These are phyloP conservation scores for Ustilago curta DNA, from an alignment of 1,284 basidiomycete genomes.

Conservation along the genomic window DNA sequence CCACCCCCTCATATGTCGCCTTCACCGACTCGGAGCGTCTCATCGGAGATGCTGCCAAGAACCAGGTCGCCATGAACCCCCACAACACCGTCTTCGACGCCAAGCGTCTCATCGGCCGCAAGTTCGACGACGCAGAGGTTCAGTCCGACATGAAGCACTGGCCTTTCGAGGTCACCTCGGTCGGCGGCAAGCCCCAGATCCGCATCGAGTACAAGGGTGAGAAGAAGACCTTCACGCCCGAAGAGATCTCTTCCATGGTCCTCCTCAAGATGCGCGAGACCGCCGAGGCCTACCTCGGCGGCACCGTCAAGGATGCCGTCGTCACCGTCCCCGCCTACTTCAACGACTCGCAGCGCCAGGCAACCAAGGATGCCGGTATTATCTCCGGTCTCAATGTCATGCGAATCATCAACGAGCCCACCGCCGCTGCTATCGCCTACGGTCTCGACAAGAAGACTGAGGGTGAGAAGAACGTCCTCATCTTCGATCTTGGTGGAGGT, in stretches of 20 bases:
- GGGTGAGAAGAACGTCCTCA: constrained; percentile 91
- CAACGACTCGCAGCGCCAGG: constrained; percentile 96
- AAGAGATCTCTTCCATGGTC: constrained; percentile 98
- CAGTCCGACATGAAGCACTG: constrained; percentile 95
- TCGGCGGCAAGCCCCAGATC: constrained; percentile 86
- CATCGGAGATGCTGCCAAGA: constrained; percentile 92
- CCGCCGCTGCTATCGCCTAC: constrained; percentile 93
- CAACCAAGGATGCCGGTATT: constrained; percentile 91
- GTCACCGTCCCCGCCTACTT: constrained; percentile 94
- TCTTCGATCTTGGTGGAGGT: constrained; percentile 98
- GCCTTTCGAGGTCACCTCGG: constrained; percentile 89
- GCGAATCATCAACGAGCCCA: constrained; percentile 96
- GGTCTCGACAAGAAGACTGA: constrained; percentile 86
- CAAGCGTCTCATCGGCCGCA: constrained; percentile 89
- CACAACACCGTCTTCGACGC: constrained; percentile 80
- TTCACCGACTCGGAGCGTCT: constrained; percentile 85
- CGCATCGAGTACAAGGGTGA: constrained; percentile 90
- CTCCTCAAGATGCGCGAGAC: constrained; percentile 98
- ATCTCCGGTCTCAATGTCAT: constrained; percentile 92
- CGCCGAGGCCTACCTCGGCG: constrained; percentile 94
- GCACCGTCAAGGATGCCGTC: constrained; percentile 84
- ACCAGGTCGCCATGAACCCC: constrained; percentile 80
- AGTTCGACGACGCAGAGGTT: constrained; percentile 86
- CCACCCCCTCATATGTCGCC: constrained; percentile 78
- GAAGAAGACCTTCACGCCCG: constrained; percentile 90